phyloP scores from a whole-genome alignment of 2,329 filamentous ascomycete species.

The Didymella lethalis region DNA sequence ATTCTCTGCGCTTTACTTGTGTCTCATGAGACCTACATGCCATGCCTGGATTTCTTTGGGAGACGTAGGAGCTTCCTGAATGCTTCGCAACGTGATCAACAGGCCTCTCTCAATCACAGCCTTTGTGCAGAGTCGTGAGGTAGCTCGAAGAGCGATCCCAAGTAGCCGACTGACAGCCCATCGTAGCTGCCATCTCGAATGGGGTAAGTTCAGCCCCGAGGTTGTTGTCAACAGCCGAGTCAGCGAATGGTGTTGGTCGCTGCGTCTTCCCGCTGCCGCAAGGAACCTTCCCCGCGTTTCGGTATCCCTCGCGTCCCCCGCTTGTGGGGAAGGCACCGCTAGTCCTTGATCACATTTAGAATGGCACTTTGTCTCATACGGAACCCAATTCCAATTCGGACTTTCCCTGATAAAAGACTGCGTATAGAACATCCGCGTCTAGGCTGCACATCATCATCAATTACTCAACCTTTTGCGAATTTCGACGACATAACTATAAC shows the following conservation, averaged over 20 bases:
- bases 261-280: not conserved
- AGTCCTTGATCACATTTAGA: too few relatives aligned
- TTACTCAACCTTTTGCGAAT: too few relatives aligned
- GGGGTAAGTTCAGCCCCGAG: constrained; percentile 16
- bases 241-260: constrained; percentile 18
- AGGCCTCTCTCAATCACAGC: not conserved
- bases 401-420: too few relatives aligned
- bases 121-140: not conserved
- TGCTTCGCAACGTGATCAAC: not conserved
- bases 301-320: not conserved
- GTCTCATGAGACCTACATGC: constrained; percentile 3
- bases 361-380: too few relatives aligned
- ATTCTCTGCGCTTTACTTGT: not conserved
- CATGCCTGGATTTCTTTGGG: not conserved
- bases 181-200: constrained; percentile 3
- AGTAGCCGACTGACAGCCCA: not conserved
- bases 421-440: too few relatives aligned
- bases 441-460: too few relatives aligned
- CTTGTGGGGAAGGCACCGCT: too few relatives aligned
- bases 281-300: constrained; percentile 18
- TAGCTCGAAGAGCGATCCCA: not conserved
- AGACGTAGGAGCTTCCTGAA: not conserved
- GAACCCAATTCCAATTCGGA: too few relatives aligned
- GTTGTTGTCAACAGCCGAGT: constrained; percentile 17
- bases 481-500: too few relatives aligned